Conservation (phyloP, 2,329 filamentous ascomycete genomes). For the Beauveria sp. region DNA sequence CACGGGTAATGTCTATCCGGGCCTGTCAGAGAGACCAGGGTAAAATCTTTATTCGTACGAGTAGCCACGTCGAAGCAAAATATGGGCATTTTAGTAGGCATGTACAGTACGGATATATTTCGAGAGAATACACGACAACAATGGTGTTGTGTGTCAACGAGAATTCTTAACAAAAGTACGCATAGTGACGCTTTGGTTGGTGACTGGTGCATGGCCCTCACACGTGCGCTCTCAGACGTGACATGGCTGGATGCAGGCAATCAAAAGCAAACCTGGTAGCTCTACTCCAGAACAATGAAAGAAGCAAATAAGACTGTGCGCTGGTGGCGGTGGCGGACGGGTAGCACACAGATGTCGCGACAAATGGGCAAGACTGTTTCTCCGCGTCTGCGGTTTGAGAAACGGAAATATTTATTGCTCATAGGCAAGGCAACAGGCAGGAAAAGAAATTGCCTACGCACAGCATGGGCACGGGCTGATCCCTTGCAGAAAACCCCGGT, state of each 20-base stretch:
- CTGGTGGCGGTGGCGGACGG: background rate
- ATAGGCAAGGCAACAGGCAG: no score
- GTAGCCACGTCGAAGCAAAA: background rate
- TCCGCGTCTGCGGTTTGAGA: no score
- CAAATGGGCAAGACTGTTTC: no score
- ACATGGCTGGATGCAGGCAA: background rate
- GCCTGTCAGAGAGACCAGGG: background rate
- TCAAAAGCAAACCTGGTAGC: background rate
- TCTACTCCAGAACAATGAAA: conserved; percentile 1
- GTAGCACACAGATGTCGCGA: background rate
- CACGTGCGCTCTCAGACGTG: background rate
- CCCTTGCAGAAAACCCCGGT: no score
- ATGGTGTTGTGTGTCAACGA: background rate
- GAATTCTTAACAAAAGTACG: background rate
- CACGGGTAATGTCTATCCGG: background rate
- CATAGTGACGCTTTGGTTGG: no score
- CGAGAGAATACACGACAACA: background rate
- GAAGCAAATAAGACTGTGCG: background rate
- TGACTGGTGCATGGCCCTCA: background rate
- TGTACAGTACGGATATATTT: background rate
- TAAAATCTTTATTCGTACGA: background rate
- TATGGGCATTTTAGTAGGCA: background rate
- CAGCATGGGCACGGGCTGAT: no score
- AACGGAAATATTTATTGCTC: background rate
- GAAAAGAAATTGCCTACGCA: no score